Conservation (phyloP, 768 basidiomycete genomes). For the Lepiota brunneoincarnata region DNA sequence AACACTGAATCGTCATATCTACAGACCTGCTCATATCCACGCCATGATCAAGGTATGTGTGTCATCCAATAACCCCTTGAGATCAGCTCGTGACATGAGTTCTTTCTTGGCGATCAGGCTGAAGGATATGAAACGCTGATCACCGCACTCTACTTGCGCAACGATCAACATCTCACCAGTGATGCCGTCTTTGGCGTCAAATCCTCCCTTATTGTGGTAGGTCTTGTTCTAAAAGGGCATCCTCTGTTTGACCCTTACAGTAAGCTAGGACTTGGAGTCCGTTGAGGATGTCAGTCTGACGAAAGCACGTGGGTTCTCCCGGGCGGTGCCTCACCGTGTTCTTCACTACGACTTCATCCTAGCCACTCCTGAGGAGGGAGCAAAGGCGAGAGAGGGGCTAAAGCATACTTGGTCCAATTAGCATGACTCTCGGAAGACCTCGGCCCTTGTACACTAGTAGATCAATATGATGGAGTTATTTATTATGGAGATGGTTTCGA, state of each 20-base stretch:
- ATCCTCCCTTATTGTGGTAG: slow-evolving; percentile 70
- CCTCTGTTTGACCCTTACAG: slow-evolving; percentile 5
- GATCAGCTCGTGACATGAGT: background rate
- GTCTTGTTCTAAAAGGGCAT: slow-evolving; percentile 19
- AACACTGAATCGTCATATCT: slow-evolving; percentile 62
- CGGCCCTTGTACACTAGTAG: background rate
- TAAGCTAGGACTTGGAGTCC: slow-evolving; percentile 47
- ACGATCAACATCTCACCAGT: slow-evolving; percentile 61
- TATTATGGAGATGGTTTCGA: no score
- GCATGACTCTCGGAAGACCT: background rate
- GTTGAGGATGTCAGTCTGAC: slow-evolving; percentile 54
- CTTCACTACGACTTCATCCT: slow-evolving; percentile 41
- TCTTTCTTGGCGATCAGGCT: slow-evolving; percentile 41
- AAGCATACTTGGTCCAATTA: background rate
- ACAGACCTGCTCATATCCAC: slow-evolving; percentile 80
- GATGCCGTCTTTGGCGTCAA: slow-evolving; percentile 86
- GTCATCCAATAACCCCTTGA: background rate
- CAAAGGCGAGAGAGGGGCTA: slow-evolving; percentile 26
- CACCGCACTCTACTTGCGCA: slow-evolving; percentile 75
- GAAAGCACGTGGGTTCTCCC: slow-evolving; percentile 50
- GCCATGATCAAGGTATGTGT: slow-evolving; percentile 55
- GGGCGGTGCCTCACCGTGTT: slow-evolving; percentile 35
- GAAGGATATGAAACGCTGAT: slow-evolving; percentile 69
- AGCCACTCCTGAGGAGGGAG: slow-evolving; percentile 36
- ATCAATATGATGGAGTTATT: background rate